Percentiles rank a stretch among this genome's conserved stretches.
phyloP scores from a whole-genome alignment of 1,284 basidiomycete genomes.

The Tilletia walkeri region DNA sequence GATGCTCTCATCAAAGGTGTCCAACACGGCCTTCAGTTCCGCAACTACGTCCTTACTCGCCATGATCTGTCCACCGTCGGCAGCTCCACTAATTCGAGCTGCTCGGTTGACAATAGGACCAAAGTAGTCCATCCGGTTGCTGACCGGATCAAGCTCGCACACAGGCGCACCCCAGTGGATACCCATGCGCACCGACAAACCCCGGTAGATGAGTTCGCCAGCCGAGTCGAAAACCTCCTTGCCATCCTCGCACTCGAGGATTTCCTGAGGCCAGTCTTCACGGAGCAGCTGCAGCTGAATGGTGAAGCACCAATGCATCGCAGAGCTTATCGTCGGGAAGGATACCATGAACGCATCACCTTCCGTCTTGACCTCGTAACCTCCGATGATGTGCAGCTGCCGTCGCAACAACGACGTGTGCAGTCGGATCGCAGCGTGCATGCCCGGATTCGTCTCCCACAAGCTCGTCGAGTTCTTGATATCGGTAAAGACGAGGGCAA shows the following conservation, averaged over 20 bases:
- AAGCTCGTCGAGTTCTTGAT: constrained; percentile 95
- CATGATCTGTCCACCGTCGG: constrained; percentile 92
- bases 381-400: constrained; percentile 83
- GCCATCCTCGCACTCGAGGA: constrained; percentile 88
- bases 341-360: constrained; percentile 98
- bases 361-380: constrained; percentile 99
- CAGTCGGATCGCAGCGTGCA: constrained; percentile 88
- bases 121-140: constrained; percentile 81
- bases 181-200: constrained; percentile 94
- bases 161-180: constrained; percentile 89
- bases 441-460: constrained; percentile 95
- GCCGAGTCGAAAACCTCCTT: constrained; percentile 72
- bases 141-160: constrained; percentile 91
- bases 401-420: constrained; percentile 87
- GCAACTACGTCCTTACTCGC: constrained; percentile 75
- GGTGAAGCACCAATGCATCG: constrained; percentile 85
- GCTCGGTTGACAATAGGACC: constrained; percentile 62
- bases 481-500: constrained; percentile 96
- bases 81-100: constrained; percentile 77
- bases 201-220: constrained; percentile 75
- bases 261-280: constrained; percentile 90
- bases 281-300: constrained; percentile 82
- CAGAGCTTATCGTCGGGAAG: constrained; percentile 85
- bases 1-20: constrained; percentile 34
- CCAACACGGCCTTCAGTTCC: constrained; percentile 45